Conservation (phyloP, 2,329 filamentous ascomycete genomes). For the Sclerotinia sclerotiorum region DNA sequence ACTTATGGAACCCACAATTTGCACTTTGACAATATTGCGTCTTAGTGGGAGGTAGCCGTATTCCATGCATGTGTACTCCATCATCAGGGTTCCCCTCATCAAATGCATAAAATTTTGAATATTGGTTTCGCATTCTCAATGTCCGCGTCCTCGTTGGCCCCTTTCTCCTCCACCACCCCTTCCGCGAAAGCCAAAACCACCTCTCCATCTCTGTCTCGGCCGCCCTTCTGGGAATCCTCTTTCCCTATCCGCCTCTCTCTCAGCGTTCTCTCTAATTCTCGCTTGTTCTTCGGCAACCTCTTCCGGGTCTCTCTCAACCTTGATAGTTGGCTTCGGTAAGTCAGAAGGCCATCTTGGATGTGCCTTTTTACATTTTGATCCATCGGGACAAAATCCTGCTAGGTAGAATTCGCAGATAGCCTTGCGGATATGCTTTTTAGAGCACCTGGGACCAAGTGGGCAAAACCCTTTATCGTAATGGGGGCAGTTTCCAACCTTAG, state of each 20-base stretch:
- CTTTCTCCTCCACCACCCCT: constrained; percentile 34
- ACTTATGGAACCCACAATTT: constrained; percentile 5
- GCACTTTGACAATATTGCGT: background rate
- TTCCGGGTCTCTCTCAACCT: constrained; percentile 58
- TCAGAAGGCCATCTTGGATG: constrained; percentile 77
- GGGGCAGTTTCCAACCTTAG: constrained; percentile 76
- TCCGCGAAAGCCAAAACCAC: constrained; percentile 31
- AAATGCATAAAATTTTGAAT: background rate
- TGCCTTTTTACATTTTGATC: constrained; percentile 70
- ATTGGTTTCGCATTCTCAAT: constrained; percentile 16
- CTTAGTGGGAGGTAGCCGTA: background rate
- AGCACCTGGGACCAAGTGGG: constrained; percentile 80
- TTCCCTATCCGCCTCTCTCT: constrained; percentile 51
- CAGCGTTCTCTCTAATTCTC: constrained; percentile 52
- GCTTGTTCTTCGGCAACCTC: constrained; percentile 61
- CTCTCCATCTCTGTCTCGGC: constrained; percentile 33
- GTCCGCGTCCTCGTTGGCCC: constrained; percentile 23
- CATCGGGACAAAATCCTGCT: constrained; percentile 92
- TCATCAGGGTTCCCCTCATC: constrained; percentile 7
- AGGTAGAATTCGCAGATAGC: constrained; percentile 82
- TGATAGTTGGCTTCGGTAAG: constrained; percentile 72
- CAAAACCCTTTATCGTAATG: constrained; percentile 97
- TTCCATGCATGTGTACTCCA: background rate
- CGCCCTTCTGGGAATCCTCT: constrained; percentile 36
- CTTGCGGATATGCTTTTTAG: constrained; percentile 83